phyloP scores from a whole-genome alignment of 768 basidiomycete species.

The Boletellus sp. region DNA sequence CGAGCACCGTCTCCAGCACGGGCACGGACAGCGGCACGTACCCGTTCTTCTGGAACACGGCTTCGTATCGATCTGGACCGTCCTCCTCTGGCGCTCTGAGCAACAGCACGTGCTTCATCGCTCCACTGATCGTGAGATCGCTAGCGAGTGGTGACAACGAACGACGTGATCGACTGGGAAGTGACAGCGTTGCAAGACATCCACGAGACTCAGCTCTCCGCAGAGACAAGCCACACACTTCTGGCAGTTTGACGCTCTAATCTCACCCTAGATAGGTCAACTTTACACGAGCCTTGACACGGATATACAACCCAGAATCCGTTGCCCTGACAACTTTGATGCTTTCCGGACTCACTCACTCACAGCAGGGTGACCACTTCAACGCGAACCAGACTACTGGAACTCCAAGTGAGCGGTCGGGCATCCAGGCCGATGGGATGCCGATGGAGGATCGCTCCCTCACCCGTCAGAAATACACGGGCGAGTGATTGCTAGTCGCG shows the following conservation, averaged over 20 bases:
- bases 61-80: constrained; percentile 56
- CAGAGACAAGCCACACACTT: constrained; percentile 6
- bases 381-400: too few relatives aligned
- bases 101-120: constrained; percentile 37
- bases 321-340: too few relatives aligned
- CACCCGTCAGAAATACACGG: constrained; percentile 18
- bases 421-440: constrained; percentile 9
- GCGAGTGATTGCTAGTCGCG: neutral
- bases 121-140: too few relatives aligned
- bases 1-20: constrained; percentile 63
- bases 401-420: too few relatives aligned
- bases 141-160: too few relatives aligned
- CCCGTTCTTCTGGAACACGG: constrained; percentile 41
- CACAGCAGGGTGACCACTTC: too few relatives aligned
- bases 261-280: too few relatives aligned
- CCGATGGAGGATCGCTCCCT: constrained; percentile 7
- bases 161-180: neutral
- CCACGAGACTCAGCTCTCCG: too few relatives aligned
- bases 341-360: too few relatives aligned
- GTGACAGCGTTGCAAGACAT: too few relatives aligned
- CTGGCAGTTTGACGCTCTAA: constrained; percentile 14
- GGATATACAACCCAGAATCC: too few relatives aligned
- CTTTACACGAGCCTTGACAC: too few relatives aligned
- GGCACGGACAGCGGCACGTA: constrained; percentile 60
- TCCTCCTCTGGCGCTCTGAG: constrained; percentile 37